These are phyloP conservation scores for Poronia punctata DNA, from an alignment of 495 filamentous ascomycete genomes.

Conservation along the genomic window DNA sequence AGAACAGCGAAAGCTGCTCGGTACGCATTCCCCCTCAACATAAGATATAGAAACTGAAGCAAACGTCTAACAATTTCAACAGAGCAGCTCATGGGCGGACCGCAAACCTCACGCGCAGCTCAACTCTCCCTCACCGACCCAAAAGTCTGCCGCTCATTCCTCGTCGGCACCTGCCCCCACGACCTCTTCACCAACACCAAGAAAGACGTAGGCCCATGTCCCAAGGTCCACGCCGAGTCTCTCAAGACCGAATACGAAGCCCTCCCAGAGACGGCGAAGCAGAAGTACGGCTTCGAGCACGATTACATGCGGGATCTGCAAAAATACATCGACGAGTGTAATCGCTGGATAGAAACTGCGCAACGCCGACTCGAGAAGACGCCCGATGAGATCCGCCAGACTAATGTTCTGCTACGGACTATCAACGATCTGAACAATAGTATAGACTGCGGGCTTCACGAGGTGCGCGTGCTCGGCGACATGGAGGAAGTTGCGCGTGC, in stretches of 20 bases:
- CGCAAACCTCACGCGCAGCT: constrained; percentile 60
- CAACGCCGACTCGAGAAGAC: constrained; percentile 94
- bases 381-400: constrained; percentile 93
- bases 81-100: constrained; percentile 79
- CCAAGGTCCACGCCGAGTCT: constrained; percentile 82
- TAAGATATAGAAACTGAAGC: not conserved
- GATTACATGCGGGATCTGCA: constrained; percentile 96
- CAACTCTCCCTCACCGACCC: constrained; percentile 85
- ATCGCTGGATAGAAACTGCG: constrained; percentile 82
- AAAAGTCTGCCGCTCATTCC: constrained; percentile 91
- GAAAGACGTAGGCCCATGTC: constrained; percentile 88
- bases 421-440: constrained; percentile 75
- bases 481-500: constrained; percentile 72
- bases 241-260: constrained; percentile 82
- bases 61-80: constrained; percentile 17
- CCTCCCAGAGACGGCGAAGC: constrained; percentile 58
- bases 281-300: constrained; percentile 83
- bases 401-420: constrained; percentile 84
- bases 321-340: constrained; percentile 93
- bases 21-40: constrained; percentile 39
- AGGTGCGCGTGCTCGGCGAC: constrained; percentile 81
- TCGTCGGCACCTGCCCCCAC: constrained; percentile 92
- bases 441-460: constrained; percentile 75
- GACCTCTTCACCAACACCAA: constrained; percentile 99
- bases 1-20: constrained; percentile 91